Percentiles rank a stretch among this genome's conserved stretches.
Evolutionary conservation across 1,284 basidiomycete species (phyloP).

Genomic region (Trametes pubescens): DNA sequence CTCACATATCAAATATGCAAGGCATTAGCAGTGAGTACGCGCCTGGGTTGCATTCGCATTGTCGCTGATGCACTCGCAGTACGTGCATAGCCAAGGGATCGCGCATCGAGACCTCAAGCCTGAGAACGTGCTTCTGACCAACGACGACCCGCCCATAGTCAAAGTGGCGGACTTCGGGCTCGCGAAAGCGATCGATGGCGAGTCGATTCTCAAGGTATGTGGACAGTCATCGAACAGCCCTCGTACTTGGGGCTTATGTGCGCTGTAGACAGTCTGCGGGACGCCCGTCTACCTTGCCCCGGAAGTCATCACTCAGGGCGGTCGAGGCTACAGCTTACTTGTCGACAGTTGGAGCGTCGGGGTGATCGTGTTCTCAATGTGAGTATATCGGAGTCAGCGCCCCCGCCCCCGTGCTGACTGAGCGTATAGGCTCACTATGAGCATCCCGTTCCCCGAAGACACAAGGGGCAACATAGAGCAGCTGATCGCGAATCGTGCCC

Average conservation of each 20-base stretch:
- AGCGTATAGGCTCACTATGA: not conserved
- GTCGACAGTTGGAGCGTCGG: constrained; percentile 96
- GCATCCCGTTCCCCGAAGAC: not conserved
- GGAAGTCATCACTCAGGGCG: constrained; percentile 79
- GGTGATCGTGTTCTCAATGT: constrained; percentile 91
- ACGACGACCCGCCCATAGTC: constrained; percentile 63
- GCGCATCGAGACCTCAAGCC: constrained; percentile 92
- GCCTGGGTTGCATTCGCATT: too few relatives aligned
- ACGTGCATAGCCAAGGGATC: constrained; percentile 74
- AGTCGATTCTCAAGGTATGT: constrained; percentile 69
- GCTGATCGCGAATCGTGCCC: not conserved
- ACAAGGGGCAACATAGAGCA: not conserved
- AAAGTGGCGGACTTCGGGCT: constrained; percentile 93
- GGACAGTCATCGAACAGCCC: too few relatives aligned
- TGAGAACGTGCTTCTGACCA: constrained; percentile 82
- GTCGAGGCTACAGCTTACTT: constrained; percentile 78
- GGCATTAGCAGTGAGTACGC: constrained; percentile 53
- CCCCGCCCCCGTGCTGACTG: not conserved
- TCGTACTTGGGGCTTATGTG: not conserved
- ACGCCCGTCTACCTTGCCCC: constrained; percentile 83
- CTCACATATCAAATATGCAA: constrained; percentile 77
- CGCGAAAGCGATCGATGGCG: constrained; percentile 78
- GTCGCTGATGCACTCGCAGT: constrained; percentile 44
- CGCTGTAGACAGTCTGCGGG: constrained; percentile 76
- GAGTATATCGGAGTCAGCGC: constrained; percentile 35